Base-by-base conservation (phyloP, 2,329 filamentous ascomycete genomes). In the Claviceps sp. region DNA sequence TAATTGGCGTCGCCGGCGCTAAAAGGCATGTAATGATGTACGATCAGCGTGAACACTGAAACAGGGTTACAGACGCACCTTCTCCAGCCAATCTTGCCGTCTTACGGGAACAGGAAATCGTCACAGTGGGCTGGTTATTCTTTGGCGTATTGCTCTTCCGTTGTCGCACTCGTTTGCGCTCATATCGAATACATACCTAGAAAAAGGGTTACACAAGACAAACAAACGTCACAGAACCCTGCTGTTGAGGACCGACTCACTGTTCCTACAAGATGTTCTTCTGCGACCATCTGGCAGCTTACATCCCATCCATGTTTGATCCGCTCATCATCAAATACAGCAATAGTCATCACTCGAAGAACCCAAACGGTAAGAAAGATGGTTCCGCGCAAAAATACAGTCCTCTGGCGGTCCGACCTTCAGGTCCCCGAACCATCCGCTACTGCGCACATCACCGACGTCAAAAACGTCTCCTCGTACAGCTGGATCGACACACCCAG, bases 381-480 rank as follows among this genome's bases (percentile, higher is more conserved):
- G 51, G 14, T 36, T 26, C 23, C 44, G 16, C 45, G n/a, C 9
- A 29, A 16, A 13, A 40, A 20, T 13, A 36, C n/a, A 34, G 8
- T 9, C 6, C 47, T 51, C 45, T 40, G 29, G 16, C 50, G 50
- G 22, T 22, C 34, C 20, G 34, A 46, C 34, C 43, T 51, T 9
- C 42, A 29, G 36, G 13, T 17, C 17, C 26, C 40, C 11, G 36
- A 39, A 16, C 5, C 34, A 17, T 20, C 39, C 7, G 36, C 8
- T 3, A 17, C 49, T 16, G 45, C 60, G 23, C 20, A 16, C 5
- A 72, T 74, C 53, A 66, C 62, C 4, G 57, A 68, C 34, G 64
- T 69, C 8, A 60, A 66, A 50, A 62, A 68, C 45, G 53, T 76
- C 11, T 63, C 73, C 2, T 77, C 74, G 2, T 77, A 77, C 59